Percentiles rank a stretch among this genome's conserved stretches.
phyloP scores from a whole-genome alignment of 2,329 filamentous ascomycete genomes.

The Aschersonia sp. region DNA sequence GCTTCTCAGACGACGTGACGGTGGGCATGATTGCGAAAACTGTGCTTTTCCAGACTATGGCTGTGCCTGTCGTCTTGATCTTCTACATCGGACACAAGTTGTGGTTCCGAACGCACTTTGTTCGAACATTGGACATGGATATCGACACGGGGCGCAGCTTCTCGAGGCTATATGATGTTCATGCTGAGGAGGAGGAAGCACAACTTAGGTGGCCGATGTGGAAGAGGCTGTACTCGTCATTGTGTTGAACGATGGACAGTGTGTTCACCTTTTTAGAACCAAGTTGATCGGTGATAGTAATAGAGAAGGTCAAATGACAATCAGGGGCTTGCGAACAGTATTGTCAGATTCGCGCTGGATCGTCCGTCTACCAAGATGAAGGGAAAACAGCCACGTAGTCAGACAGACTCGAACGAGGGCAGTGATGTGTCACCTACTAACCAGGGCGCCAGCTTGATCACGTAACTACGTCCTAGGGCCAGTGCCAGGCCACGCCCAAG shows the following conservation, averaged over 20 bases:
- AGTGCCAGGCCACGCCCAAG: too few species aligned
- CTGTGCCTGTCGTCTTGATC: conserved; percentile 48
- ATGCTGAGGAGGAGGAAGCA: not conserved
- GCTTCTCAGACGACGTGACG: not conserved
- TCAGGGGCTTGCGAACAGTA: too few species aligned
- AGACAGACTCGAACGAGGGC: too few species aligned
- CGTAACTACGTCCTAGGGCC: too few species aligned
- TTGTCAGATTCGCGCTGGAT: too few species aligned
- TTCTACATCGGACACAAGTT: conserved; percentile 69
- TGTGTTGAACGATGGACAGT: not conserved
- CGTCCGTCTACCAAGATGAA: too few species aligned
- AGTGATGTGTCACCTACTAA: too few species aligned
- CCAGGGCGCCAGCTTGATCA: too few species aligned
- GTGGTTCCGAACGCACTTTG: conserved; percentile 50
- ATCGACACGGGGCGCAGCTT: conserved; percentile 24
- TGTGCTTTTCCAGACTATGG: conserved; percentile 61
- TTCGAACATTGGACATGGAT: conserved; percentile 64
- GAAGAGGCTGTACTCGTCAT: conserved; percentile 1
- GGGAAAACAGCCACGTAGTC: too few species aligned
- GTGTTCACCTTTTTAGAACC: not conserved
- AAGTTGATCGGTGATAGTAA: too few species aligned
- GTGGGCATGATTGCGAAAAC: conserved; percentile 29
- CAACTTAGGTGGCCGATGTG: not conserved
- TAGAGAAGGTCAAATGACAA: too few species aligned
- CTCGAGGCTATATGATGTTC: not conserved